A percentile compares a stretch with the other conserved stretches of the same genome.
phyloP scores from a whole-genome alignment of 306 rosid genomes.

The Quercus engelmannii region DNA sequence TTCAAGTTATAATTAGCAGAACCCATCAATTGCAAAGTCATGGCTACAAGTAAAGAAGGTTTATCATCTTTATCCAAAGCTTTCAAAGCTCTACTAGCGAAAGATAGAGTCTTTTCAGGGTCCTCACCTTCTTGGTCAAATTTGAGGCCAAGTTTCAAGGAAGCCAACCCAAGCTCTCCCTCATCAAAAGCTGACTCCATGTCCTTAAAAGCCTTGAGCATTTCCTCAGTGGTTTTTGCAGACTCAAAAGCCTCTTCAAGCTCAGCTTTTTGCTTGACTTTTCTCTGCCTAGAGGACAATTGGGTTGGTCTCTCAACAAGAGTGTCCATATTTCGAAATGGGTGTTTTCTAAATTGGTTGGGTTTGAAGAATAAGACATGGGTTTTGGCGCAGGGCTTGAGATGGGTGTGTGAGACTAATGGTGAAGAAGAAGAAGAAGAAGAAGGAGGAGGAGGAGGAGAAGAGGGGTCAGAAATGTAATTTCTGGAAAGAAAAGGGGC shows the following conservation, averaged over 20 bases:
- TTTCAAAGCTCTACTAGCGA: slow-evolving; percentile 64
- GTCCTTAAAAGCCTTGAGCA: slow-evolving; percentile 58
- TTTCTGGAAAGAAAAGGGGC: slow-evolving; percentile 24
- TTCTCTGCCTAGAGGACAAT: slow-evolving; percentile 64
- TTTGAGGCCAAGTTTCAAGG: slow-evolving; percentile 78
- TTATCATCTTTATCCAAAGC: slow-evolving; percentile 57
- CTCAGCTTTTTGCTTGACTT: slow-evolving; percentile 48
- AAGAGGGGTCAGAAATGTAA: slow-evolving; percentile 21
- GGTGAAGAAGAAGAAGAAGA: slow-evolving; percentile 28
- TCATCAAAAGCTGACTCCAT: slow-evolving; percentile 69
- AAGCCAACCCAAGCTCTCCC: slow-evolving; percentile 72
- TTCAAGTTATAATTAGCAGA: slow-evolving; percentile 65
- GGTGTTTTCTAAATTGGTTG: slow-evolving; percentile 36
- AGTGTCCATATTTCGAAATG: slow-evolving; percentile 53
- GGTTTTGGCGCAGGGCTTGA: slow-evolving; percentile 39
- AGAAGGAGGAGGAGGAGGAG: slow-evolving; percentile 22
- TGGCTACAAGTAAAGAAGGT: slow-evolving; percentile 60
- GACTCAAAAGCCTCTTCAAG: slow-evolving; percentile 85
- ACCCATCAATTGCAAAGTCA: slow-evolving; percentile 84
- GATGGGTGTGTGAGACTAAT: slow-evolving; percentile 18
- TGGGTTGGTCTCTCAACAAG: slow-evolving; percentile 44
- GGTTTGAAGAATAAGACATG: slow-evolving; percentile 32
- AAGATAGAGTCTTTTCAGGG: slow-evolving; percentile 63
- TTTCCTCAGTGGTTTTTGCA: slow-evolving; percentile 55
- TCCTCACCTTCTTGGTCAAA: slow-evolving; percentile 88